Evolutionary conservation across 345 rosid species (phyloP), one percentile per base, ranked within the genome.

Genomic region (Clausena lansium): DNA sequence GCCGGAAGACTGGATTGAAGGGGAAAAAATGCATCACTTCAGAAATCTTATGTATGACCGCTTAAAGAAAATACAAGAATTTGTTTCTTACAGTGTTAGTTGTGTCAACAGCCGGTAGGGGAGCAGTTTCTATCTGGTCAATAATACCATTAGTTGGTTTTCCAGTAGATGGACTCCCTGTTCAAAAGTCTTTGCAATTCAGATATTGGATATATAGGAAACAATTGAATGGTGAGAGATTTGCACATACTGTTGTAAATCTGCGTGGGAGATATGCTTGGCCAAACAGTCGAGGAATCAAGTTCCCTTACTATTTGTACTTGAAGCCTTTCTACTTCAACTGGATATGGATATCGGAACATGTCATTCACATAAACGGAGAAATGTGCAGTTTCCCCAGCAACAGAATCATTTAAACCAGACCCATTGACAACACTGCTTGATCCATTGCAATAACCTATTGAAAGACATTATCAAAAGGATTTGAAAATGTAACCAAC

Each of bases 401-500:
- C 90, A 78, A 83, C 57, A 52, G 98, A 94, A 79, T 77, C 86
- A 80, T 90, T 89, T 78, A 96, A 85, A 86, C 95, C 98, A 72
- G 98, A 84, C 59, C 97, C 99, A 73, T 96, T 96, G 70, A 94
- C 81, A 22, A 94, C 68, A 64, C 97, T 94, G 72, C 80, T 82
- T 60, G 81, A 82, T 81, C 91, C 95, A 81, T 92, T 89, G 67
- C 94, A 92, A 58, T 92, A 94, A 73, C 97, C 98, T 95, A 80
- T 63, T 67, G 64, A 81, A 62, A 71, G 39, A 54, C 6, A 19
- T 50, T 4, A 11, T 47, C 35, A 69, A 45, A n/a, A 41, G 54
- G 20, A 67, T 67, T 41, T 38, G 52, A 72, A 17, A 13, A 45
- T 13, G 15, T 47, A 63, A 35, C 33, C 54, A 14, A 71, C 41